Evolutionary conservation across 2,329 filamentous ascomycete species (phyloP).

Genomic region (Alternaria sp.): DNA sequence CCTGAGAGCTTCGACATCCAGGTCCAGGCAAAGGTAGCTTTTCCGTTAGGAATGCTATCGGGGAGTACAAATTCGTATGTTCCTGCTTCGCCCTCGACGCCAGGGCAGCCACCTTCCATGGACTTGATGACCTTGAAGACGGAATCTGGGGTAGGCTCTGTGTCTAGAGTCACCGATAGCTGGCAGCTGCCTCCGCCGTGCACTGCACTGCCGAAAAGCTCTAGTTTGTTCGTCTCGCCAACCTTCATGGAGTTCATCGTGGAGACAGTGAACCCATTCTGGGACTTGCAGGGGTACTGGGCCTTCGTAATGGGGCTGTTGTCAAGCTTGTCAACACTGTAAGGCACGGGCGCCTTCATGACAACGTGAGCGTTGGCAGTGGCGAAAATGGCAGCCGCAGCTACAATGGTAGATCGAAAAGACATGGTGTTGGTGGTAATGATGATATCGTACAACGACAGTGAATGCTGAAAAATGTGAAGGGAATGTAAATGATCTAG

Average conservation of each 20-base stretch:
- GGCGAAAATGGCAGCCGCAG: too few relatives aligned
- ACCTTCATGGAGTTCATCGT: too few relatives aligned
- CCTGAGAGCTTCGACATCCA: too few relatives aligned
- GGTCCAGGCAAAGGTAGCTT: constrained; percentile 83
- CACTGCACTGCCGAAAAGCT: too few relatives aligned
- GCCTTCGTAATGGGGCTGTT: constrained; percentile 70
- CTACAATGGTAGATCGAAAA: constrained; percentile 51
- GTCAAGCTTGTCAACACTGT: constrained; percentile 62
- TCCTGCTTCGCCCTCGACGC: too few relatives aligned
- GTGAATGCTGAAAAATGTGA: constrained; percentile 15
- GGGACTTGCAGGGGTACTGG: constrained; percentile 89
- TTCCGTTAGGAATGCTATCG: constrained; percentile 76
- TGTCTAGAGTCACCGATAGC: too few relatives aligned
- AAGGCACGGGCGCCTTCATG: constrained; percentile 73
- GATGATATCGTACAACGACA: constrained; percentile 26
- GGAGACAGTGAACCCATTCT: too few relatives aligned
- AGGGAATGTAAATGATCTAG: constrained; percentile 36
- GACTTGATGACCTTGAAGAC: constrained; percentile 93
- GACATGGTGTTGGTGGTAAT: constrained; percentile 51
- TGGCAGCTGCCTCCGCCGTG: too few relatives aligned
- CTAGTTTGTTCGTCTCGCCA: too few relatives aligned
- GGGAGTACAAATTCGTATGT: too few relatives aligned
- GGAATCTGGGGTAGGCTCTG: too few relatives aligned
- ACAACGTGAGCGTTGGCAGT: constrained; percentile 75
- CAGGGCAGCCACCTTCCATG: constrained; percentile 82